Evolutionary conservation across 2,329 filamentous ascomycete genomes (phyloP), one percentile per base, ranked within the genome.

Genomic region (Pyrenophora graminea): DNA sequence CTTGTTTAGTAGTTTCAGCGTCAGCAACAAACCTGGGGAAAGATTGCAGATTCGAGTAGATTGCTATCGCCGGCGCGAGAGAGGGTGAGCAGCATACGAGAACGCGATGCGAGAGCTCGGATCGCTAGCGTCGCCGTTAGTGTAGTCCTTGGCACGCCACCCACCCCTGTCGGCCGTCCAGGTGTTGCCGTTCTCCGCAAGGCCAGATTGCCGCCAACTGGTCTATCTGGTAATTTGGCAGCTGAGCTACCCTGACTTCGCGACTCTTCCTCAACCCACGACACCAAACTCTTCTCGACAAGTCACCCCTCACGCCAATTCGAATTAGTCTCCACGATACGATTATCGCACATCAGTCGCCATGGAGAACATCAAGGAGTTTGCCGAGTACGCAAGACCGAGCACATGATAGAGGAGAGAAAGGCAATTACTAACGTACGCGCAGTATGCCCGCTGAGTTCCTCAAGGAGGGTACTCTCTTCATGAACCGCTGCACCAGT

Each of bases 331-430:
- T 15, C 45, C 8, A 38, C 43, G 10, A 42, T 18, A 38, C 19
- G 40, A 36, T 21, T 34, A 33, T 12, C 33, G 17, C 49, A 49
- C 41, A 53, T 21, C 46, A 52, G 43, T 64, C 70, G 85, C 85
- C 83, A 81, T 85, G 74, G 86, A 88, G 72, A 82, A 86, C 73
- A 74, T 89, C 65, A 85, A 88, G 74, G 85, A 89, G 70, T 77
- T 90, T 66, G 81, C 88, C 70, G 87, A 90, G 69, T 70, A 71
- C 45, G 67, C 51, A n/a, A 30, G 23, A 37, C 46, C 34, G 25
- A 13, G 10, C 38, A 39, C 42, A 33, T 18, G 12, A 40, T 37
- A 21, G 15, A 32, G 34, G 31, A 25, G 21, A 19, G 27, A 30
- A 9, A 30, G 27, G 27, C 23, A 19, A 42, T 30, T 48, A 52